phyloP scores from a whole-genome alignment of 495 filamentous ascomycete species.

The Cudoniella acicularis region DNA sequence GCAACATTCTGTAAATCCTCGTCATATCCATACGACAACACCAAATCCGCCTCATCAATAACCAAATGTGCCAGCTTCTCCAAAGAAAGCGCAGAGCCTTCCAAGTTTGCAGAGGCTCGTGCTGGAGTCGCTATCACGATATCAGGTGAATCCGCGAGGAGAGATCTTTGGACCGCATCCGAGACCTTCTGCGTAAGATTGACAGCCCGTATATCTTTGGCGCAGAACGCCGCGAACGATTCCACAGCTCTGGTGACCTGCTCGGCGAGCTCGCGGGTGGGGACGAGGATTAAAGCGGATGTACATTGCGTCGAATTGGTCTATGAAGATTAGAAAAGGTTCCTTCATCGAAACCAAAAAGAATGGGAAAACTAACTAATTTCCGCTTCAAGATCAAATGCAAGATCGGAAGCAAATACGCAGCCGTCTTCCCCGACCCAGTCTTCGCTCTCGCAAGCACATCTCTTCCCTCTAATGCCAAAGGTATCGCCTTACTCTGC shows the following conservation, averaged over 20 bases:
- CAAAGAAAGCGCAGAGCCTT: constrained; percentile 63
- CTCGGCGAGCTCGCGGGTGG: constrained; percentile 87
- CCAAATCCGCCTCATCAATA: constrained; percentile 91
- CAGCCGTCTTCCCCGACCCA: constrained; percentile 94
- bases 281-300: constrained; percentile 81
- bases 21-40: constrained; percentile 93
- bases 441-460: constrained; percentile 88
- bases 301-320: constrained; percentile 16
- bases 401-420: constrained; percentile 88
- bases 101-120: constrained; percentile 66
- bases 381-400: constrained; percentile 77
- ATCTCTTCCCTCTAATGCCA: constrained; percentile 87
- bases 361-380: constrained; percentile 43
- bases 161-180: constrained; percentile 77
- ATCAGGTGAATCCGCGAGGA: constrained; percentile 85
- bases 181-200: constrained; percentile 86
- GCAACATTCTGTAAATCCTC: constrained; percentile 79
- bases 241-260: constrained; percentile 77
- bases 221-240: constrained; percentile 74
- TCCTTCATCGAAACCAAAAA: background rate
- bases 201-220: constrained; percentile 72
- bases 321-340: constrained; percentile 16
- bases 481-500: constrained; percentile 81
- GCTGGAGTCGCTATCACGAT: constrained; percentile 87
- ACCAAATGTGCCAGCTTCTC: constrained; percentile 73